Evolutionary conservation across 192 early-diverging fungal species (phyloP).

Genomic region (Coemansia sp.): DNA sequence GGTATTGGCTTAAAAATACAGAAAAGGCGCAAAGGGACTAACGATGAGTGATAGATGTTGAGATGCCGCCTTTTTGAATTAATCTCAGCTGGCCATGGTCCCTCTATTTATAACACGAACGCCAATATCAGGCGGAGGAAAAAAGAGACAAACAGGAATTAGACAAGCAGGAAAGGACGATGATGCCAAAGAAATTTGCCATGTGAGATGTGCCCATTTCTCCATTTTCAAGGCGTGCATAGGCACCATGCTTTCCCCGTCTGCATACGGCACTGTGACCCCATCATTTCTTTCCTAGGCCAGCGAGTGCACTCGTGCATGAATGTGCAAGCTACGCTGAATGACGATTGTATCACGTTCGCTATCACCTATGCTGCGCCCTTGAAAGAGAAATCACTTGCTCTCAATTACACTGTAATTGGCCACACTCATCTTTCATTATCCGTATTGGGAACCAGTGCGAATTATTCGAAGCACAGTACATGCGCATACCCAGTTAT

Average conservation of each 20-base stretch:
- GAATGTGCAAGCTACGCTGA: background rate
- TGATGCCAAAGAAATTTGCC: background rate
- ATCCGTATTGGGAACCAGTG: background rate
- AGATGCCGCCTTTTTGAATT: background rate
- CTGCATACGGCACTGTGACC: background rate
- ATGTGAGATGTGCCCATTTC: background rate
- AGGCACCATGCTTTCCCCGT: background rate
- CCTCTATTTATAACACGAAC: background rate
- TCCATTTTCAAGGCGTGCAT: constrained; percentile 1
- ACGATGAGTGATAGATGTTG: background rate
- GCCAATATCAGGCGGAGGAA: background rate
- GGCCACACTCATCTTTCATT: background rate
- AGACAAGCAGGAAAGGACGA: background rate
- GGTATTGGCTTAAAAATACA: background rate
- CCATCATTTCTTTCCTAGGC: background rate
- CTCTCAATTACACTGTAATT: background rate
- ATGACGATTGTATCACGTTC: background rate
- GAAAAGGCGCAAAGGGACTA: background rate
- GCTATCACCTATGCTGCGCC: background rate
- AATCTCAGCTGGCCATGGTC: background rate
- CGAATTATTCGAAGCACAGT: background rate
- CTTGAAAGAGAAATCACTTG: background rate
- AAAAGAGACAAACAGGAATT: background rate
- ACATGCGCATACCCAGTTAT: background rate
- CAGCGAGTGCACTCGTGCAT: background rate